A percentile compares a stretch with the other conserved stretches of the same genome.
Conservation (phyloP, 2,329 filamentous ascomycete species). For the Colletotrichum australisinense region DNA sequence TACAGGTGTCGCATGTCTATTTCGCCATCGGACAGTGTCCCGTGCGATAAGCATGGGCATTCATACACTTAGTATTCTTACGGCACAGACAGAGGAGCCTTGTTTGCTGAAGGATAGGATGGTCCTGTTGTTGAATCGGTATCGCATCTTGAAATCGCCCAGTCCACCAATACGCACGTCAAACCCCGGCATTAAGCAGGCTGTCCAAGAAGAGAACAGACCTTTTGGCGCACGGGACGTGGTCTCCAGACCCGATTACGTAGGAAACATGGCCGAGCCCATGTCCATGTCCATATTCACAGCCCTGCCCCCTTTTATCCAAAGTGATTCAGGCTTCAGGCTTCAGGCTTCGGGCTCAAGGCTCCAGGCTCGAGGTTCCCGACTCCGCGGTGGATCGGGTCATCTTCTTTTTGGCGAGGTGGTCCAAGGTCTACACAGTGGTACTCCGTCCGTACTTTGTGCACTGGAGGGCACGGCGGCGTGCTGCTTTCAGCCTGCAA, state of each 20-base stretch:
- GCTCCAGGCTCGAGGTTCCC: not conserved
- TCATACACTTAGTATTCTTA: not conserved
- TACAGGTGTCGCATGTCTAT: slow-evolving; percentile 34
- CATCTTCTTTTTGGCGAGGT: not conserved
- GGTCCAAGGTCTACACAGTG: not conserved
- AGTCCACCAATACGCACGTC: not conserved
- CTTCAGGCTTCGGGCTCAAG: slow-evolving; percentile 5
- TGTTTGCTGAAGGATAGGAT: not conserved
- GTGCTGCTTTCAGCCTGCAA: slow-evolving; percentile 28
- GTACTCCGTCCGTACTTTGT: no score
- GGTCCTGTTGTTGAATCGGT: slow-evolving; percentile 4
- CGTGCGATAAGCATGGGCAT: slow-evolving; percentile 6
- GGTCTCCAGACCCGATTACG: slow-evolving; percentile 18
- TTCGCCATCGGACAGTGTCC: slow-evolving; percentile 22
- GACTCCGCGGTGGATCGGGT: slow-evolving; percentile 7
- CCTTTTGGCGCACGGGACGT: slow-evolving; percentile 17
- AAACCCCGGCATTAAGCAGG: slow-evolving; percentile 13
- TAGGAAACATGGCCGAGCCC: not conserved
- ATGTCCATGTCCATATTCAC: not conserved
- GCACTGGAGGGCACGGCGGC: not conserved
- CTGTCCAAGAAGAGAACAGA: slow-evolving; percentile 14
- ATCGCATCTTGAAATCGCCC: slow-evolving; percentile 1
- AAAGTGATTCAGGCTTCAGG: slow-evolving; percentile 8
- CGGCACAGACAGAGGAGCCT: slow-evolving; percentile 23
- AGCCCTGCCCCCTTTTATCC: not conserved